A percentile compares a stretch with the other conserved stretches of the same genome.
Evolutionary conservation across 495 filamentous ascomycete species (phyloP).

Genomic region (Daldinia grandis): DNA sequence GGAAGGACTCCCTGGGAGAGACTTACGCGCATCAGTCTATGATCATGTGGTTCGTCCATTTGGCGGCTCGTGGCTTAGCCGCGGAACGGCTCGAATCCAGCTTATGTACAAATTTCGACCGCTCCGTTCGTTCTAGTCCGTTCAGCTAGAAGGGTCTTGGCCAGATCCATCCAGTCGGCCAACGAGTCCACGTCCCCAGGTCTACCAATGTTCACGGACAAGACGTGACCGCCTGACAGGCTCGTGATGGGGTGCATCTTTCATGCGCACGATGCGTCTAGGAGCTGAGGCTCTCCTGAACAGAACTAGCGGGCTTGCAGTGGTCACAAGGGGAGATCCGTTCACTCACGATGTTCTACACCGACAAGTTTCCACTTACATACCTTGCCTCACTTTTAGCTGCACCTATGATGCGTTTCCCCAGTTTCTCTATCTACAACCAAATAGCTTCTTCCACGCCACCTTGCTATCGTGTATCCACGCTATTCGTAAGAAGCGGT

Average conservation of each 20-base stretch:
- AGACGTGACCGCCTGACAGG: slow-evolving; percentile 20
- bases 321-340: slow-evolving; percentile 28
- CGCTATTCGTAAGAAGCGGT: slow-evolving; percentile 42
- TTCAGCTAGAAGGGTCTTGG: slow-evolving; percentile 25
- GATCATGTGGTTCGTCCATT: slow-evolving; percentile 40
- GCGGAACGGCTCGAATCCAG: slow-evolving; percentile 41
- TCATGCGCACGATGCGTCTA: slow-evolving; percentile 28
- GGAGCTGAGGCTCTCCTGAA: slow-evolving; percentile 29
- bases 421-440: slow-evolving; percentile 30
- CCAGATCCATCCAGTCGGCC: slow-evolving; percentile 32
- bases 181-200: slow-evolving; percentile 30
- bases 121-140: slow-evolving; percentile 6
- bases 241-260: slow-evolving; percentile 33
- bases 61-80: slow-evolving; percentile 18
- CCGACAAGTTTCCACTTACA: slow-evolving; percentile 36
- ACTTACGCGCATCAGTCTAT: slow-evolving; percentile 40
- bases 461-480: slow-evolving; percentile 38
- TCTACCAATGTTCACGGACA: slow-evolving; percentile 9
- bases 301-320: slow-evolving; percentile 27
- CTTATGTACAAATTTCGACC: background rate
- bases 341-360: slow-evolving; percentile 36
- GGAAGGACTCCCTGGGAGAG: background rate
- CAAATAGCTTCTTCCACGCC: slow-evolving; percentile 41
- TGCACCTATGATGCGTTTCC: slow-evolving; percentile 33
- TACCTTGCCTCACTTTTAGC: slow-evolving; percentile 35